Base-by-base conservation (phyloP, 1,139 yeast species). In the Debaryomyces udenii region DNA sequence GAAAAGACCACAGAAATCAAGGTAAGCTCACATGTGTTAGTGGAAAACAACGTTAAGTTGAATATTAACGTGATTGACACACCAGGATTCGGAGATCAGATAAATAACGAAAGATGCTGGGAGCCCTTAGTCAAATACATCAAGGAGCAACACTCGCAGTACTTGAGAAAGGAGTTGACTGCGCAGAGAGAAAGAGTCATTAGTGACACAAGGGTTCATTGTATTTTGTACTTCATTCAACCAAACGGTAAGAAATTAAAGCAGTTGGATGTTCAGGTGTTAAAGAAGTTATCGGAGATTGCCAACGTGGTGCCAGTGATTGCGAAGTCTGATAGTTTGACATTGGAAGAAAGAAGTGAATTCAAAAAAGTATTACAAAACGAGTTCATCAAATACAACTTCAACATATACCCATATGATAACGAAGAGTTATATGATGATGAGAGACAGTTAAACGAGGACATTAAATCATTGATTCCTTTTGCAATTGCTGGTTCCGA, bases 401-500 rank as follows among this genome's bases (percentile, higher is more conserved):
- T 93, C 60, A 83, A 81, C 53, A 76, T 91, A 61, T 93, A 89
- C 65, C 99, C 99, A 14, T 90, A 83, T 63, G 96, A 89, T 62
- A 71, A 76, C 40, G 86, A 83, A 29, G 90, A 82, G 44, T 70
- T 83, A 52, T 78, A 79, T 45, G 93, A 85, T 27, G 96, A 88
- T 53, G 93, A 86, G 60, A 80, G 81, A 55, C 96, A 86, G 57
- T 74, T 85, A 55, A 86, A 86, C 57, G 80, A 78, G 52, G 88
- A 86, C 54, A 84, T 86, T 55, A 80, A 84, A 74, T 87, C 84
- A 38, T 79, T 80, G 58, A 80, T 91, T 52, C 99, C 99, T 23
- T 93, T 93, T 70, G 98, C 99, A 1, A 81, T 93, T 37, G 90
- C 91, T 41, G 99, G 98, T 31, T 85, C 96, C n/a, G 96, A 90